Conservation (phyloP, 768 basidiomycete genomes). For the Cubamyces sp. region DNA sequence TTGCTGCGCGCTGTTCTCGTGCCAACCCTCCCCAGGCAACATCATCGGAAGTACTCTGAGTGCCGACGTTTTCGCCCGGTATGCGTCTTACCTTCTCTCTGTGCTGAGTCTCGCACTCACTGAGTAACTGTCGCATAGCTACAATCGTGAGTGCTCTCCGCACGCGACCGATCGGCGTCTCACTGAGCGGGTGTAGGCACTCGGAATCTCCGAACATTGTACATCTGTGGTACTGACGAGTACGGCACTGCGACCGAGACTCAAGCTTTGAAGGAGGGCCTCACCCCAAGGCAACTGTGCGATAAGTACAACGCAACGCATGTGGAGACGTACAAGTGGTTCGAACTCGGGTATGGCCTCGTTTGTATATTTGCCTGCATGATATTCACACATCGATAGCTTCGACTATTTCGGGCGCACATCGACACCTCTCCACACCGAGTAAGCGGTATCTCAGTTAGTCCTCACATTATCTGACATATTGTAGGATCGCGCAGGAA, state of each 20-base stretch:
- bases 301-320: conserved; percentile 91
- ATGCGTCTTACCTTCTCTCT: conserved; percentile 37
- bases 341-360: conserved; percentile 79
- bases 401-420: conserved; percentile 98
- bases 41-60: conserved; percentile 96
- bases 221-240: conserved; percentile 98
- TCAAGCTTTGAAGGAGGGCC: conserved; percentile 86
- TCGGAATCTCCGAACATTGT: conserved; percentile 86
- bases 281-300: conserved; percentile 80
- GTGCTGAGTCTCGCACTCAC: neutral
- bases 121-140: neutral
- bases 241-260: conserved; percentile 99
- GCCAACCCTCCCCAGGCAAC: conserved; percentile 54
- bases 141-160: conserved; percentile 24
- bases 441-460: conserved; percentile 51
- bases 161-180: neutral
- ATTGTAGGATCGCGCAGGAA: conserved; percentile 80
- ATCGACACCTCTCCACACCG: conserved; percentile 85
- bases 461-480: neutral
- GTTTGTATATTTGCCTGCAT: neutral
- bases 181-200: conserved; percentile 45
- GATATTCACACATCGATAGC: conserved; percentile 41
- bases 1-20: conserved; percentile 15
- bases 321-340: conserved; percentile 95
- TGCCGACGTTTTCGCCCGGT: conserved; percentile 96